Base-by-base conservation (phyloP, 2,329 filamentous ascomycete species). In the Clarireedia paspali region DNA sequence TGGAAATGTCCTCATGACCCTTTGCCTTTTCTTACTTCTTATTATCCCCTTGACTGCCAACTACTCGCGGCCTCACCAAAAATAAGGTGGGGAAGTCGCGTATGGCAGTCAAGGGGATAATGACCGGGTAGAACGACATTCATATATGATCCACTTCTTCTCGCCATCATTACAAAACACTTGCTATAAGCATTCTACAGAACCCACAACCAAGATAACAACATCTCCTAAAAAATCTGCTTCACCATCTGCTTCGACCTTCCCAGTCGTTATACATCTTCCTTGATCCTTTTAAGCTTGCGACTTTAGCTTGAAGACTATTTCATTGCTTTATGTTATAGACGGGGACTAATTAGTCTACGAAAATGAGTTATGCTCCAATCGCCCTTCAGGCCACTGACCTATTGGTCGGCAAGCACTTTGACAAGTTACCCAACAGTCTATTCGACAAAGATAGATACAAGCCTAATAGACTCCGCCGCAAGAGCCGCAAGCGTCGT, bases 391-490 rank as follows among this genome's bases (percentile, higher is more conserved):
- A 62, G 38, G 59, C 55, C 9, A 44, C 53, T 5, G 48, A 61
- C 27, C 55, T 57, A n/a, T 5, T 62, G 5, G 46, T 61, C 12
- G 56, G 60, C 46, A 62, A 62, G 30, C 60, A 62, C 14, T 62
- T 62, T 9, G 50, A 66, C 34, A 61, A 53, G 47, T 12, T 66
- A 5, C 65, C 64, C 3, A 55, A 65, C 38, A 59, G 60, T 27
- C 58, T 55, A 15, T 57, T 67, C 2, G 47, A 62, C 15, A 45
- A 24, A 23, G 46, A 42, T 42, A 55, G 5, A 40, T 40, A 40
- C 15, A 23, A 59, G 3, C 60, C 64, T 9, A 66, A 65, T 45
- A 58, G 60, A 14, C 61, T 61, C 1, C 62, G 55, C n/a, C 50
- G 57, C 7, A 46, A 6, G 6, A 38, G 46, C 14, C 38, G 40